Evolutionary conservation across 1,284 basidiomycete genomes (phyloP), one percentile per base, ranked within the genome.

Genomic region (Leccinum olivaceoglutinosum): DNA sequence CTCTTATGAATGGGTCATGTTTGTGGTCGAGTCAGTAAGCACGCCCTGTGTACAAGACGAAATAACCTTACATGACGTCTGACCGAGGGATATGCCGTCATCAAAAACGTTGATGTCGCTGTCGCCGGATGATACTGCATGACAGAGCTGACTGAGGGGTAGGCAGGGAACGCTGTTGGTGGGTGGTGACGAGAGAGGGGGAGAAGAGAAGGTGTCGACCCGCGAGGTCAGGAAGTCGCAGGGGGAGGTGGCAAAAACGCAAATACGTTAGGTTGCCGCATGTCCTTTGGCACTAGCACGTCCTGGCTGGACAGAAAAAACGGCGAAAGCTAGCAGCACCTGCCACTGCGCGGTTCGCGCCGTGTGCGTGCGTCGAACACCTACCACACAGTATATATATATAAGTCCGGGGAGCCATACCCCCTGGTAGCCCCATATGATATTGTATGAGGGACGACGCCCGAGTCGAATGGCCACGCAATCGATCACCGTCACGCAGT

Each of bases 281-380:
- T 73, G 69, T 59, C 59, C 38, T 51, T 36, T 36, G 34, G 34
- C 34, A 36, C 34, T 10, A 36, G 34, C 34, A 36, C 34, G 34
- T 36, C 34, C 34, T 36, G 34, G 34, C 34, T 36, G 34, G 34
- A 36, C 34, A 18, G 29, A 44, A 54, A 58, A 64, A 62, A 38
- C 41, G 41, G 59, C 41, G 62, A 68, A 69, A 65, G 66, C 68
- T 71, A 71, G 70, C 68, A 65, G 63, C 66, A 41, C 60, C 51
- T 36, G 29, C 29, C 29, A 29, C 29, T 29, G 29, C 29, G 29
- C 29, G 29, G 29, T 29, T 29, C 29, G 29, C 29, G 29, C 29
- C 29, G 29, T 29, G 29, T 29, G 29, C 29, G 29, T 29, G 29
- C 29, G 29, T 29, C 29, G 29, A 29, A 29, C 29, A 29, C 29